phyloP scores from a whole-genome alignment of 1,284 basidiomycete genomes.

The Malassezia yamatoensis region DNA sequence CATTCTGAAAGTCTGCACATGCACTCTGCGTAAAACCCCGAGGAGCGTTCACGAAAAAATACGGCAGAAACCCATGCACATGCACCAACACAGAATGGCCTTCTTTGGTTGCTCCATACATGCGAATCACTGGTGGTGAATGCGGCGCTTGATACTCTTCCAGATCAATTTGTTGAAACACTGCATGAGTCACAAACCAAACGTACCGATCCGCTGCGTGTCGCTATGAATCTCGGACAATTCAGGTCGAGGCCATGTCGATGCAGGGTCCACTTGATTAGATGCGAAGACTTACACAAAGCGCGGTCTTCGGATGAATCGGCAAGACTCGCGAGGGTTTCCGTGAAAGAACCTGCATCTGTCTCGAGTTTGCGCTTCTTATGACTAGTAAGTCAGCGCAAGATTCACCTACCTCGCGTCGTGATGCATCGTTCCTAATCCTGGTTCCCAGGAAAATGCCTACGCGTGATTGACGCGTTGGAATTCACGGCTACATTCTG shows the following conservation, averaged over 20 bases:
- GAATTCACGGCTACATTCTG: too few relatives aligned
- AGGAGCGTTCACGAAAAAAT: conserved; percentile 45
- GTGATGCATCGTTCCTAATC: too few relatives aligned
- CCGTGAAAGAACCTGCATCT: conserved; percentile 29
- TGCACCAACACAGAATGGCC: conserved; percentile 44
- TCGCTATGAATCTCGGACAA: conserved; percentile 25
- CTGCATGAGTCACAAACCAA: background rate
- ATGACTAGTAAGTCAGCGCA: too few relatives aligned
- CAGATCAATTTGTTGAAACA: conserved; percentile 47
- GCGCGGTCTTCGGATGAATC: conserved; percentile 24
- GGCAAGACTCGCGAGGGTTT: conserved; percentile 33
- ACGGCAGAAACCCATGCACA: conserved; percentile 45
- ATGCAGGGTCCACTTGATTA: conserved; percentile 10
- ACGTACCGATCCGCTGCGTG: conserved; percentile 21
- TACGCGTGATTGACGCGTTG: too few relatives aligned
- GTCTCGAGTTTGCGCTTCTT: conserved; percentile 27
- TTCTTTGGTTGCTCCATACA: conserved; percentile 38
- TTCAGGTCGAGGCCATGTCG: conserved; percentile 32
- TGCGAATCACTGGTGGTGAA: conserved; percentile 37
- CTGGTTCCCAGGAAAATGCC: too few relatives aligned
- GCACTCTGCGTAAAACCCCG: conserved; percentile 34
- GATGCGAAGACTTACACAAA: conserved; percentile 14
- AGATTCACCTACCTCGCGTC: too few relatives aligned
- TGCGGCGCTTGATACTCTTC: conserved; percentile 36
- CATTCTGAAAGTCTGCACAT: conserved; percentile 41